A percentile compares a stretch with the other conserved stretches of the same genome.
These are phyloP conservation scores for Colletotrichum tropicale DNA, from an alignment of 2,329 filamentous ascomycete species.

Conservation along the genomic window DNA sequence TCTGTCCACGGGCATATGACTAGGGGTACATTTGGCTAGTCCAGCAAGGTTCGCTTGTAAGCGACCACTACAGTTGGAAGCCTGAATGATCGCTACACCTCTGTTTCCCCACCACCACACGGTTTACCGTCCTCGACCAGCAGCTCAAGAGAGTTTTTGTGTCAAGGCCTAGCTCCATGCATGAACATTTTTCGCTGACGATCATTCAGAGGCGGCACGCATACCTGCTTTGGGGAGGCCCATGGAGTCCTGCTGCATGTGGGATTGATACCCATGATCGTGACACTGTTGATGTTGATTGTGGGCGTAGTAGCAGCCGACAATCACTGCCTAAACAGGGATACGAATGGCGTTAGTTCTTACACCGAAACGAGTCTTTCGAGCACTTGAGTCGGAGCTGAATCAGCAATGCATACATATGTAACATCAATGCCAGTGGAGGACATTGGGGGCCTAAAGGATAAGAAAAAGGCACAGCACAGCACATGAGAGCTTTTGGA, in stretches of 20 bases:
- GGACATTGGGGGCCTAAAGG: neutral
- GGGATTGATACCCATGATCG: neutral
- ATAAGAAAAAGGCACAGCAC: neutral
- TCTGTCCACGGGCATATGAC: neutral
- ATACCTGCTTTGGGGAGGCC: neutral
- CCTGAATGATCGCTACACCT: neutral
- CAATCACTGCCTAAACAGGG: neutral
- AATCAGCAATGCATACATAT: neutral
- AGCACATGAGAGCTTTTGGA: neutral
- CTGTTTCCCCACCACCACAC: neutral
- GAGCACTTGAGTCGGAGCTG: neutral
- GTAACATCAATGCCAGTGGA: neutral
- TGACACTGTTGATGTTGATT: neutral
- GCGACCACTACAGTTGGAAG: neutral
- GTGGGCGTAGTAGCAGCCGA: neutral
- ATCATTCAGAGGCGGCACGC: neutral
- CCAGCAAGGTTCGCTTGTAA: neutral
- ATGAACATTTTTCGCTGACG: accelerated
- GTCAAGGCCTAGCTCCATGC: neutral
- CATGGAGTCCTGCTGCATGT: neutral
- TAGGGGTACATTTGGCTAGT: neutral
- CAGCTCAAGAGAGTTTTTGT: neutral
- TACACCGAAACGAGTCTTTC: neutral
- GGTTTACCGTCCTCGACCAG: neutral
- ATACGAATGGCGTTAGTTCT: neutral